Evolutionary conservation across 164 flowering plant species (phyloP), one percentile per base, ranked within the genome.

Genomic region (Akebia trifoliata): DNA sequence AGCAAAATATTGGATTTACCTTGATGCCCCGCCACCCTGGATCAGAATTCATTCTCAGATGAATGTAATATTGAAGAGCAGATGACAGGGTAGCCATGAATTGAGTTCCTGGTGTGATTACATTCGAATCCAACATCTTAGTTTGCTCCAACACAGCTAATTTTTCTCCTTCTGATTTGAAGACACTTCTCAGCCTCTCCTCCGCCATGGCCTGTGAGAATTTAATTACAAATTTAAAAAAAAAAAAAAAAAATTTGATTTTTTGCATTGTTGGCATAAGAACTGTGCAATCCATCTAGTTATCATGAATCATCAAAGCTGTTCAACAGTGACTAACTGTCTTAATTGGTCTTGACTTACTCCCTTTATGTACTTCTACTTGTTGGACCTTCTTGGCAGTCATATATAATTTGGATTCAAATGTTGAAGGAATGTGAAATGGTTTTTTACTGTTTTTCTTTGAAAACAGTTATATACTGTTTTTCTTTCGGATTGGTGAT

Each of bases 91-190:
- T 9, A 0, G 60, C 71, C 85, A 83, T 83, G 66, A 83, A 83
- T 46, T 77, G 78, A 9, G 88, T 81, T 51, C 89, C 85, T 21
- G 84, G 89, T 21, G 83, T 78, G 18, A 80, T 83, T 11, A 83
- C 74, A 67, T 81, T 78, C 1, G 84, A 75, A 60, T 81, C 85
- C 4, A 65, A 44, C 10, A 26, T 51, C 28, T 66, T 49, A 31
- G 48, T 39, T 60, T 61, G 37, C 26, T 64, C 68, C 32, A 36
- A 44, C 15, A 20, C 54, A 43, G 54, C 36, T 28, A 58, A 21
- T 15, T 14, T 55, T 44, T 44, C 45, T 31, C 37, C 64, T 51
- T 68, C 71, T 12, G 15, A 14, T 52, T 62, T 65, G 20, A 54
- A 56, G 2, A 24, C 70, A 8, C 7, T 34, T 48, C 68, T 57